A percentile compares a stretch with the other conserved stretches of the same genome.
These are phyloP conservation scores for Pseudomonodictys pantanalensis DNA, from an alignment of 495 filamentous ascomycete genomes.

Conservation along the genomic window DNA sequence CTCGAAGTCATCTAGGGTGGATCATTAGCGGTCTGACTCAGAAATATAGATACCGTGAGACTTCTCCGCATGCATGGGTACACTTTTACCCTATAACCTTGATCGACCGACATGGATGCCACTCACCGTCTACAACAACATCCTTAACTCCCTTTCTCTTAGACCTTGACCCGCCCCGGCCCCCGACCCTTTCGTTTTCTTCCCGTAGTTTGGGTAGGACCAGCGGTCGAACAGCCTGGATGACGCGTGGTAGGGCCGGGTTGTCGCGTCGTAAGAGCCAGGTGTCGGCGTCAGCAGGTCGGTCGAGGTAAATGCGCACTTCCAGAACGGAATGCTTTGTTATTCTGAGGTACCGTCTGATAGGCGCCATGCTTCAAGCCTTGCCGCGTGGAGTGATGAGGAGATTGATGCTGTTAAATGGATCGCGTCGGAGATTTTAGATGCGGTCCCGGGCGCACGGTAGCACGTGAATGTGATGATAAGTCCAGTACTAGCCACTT, in stretches of 20 bases:
- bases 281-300: conserved; percentile 68
- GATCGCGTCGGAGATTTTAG: no score
- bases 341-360: conserved; percentile 78
- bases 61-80: no score
- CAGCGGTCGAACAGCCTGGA: conserved; percentile 75
- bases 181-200: conserved; percentile 67
- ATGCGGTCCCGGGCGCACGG: no score
- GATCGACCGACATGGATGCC: neutral
- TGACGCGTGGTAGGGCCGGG: conserved; percentile 73
- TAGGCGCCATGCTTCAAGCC: conserved; percentile 63
- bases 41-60: no score
- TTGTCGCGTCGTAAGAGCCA: conserved; percentile 78
- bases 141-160: conserved; percentile 80
- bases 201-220: conserved; percentile 88
- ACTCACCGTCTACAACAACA: conserved; percentile 74
- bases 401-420: no score
- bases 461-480: no score
- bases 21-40: conserved; percentile 26
- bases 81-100: no score
- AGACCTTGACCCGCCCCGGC: conserved; percentile 55
- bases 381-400: neutral
- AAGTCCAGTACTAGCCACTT: no score
- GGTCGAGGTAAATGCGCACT: conserved; percentile 91
- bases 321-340: conserved; percentile 89
- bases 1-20: conserved; percentile 79